Evolutionary conservation across 2,329 filamentous ascomycete genomes (phyloP), one percentile per base, ranked within the genome.

Genomic region (Cadophora gregata): DNA sequence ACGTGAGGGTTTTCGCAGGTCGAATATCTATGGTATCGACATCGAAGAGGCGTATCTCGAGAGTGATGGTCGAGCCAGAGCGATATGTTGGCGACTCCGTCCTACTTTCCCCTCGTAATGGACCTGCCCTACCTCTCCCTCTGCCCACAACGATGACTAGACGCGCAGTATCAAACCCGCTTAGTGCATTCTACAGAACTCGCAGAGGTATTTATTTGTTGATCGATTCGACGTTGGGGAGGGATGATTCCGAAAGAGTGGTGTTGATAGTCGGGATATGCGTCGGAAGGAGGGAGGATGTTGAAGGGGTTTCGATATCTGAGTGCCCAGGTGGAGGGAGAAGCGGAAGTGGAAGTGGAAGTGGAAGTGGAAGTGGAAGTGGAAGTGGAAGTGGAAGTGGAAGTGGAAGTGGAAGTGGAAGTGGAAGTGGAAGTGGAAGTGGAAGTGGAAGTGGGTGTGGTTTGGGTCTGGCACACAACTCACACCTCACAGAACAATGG

Each of bases 1-100:
- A 42, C 50, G 53, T 36, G 47, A 24, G 48, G 47, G 19, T 64
- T 51, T 66, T 71, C 45, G 67, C 65, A 70, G 68, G 62, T 64
- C 55, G 31, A 27, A 29, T 33, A 12, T 51, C 63, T 67, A 75
- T 51, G 68, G 67, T 60, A 64, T 71, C 69, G 73, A 71, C 72
- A 75, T 76, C 67, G 74, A 73, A 69, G 64, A 59, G 42, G 48
- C 50, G 36, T 38, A 47, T 33, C 42, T 61, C 62, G 29, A 42
- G 42, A 27, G 7, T 56, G 47, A 63, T 68, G 58, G 63, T 61
- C 50, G 29, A 47, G 42, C 38, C 65, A 60, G 63, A 45, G 50
- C 38, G 65, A 60, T 65, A 62, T 63, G 63, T 64, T 65, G 63
- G 53, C 65, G 59, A 56, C 33, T 31, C 59, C 31, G 64, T 59